Evolutionary conservation across 805 yeast species (phyloP), one percentile per base, ranked within the genome.

Genomic region (Lachancea sp.): DNA sequence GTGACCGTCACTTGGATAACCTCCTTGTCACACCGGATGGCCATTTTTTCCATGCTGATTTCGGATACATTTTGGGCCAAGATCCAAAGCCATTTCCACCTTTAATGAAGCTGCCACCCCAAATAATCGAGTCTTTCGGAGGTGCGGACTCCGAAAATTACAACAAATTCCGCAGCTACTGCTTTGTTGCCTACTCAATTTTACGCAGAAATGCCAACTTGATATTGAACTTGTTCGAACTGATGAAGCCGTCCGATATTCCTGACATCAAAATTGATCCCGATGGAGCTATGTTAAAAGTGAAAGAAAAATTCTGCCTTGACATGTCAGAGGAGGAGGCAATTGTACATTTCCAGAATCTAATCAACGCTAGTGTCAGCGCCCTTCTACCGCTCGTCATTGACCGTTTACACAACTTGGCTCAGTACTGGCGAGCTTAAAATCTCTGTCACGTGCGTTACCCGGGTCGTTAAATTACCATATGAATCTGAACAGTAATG

Each of bases 71-170:
- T 41, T 69, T 93, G 44, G 99, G 99, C 0, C 82, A 90, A 43
- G 99, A 93, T 63, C 99, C 99, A 2, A 93, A 93, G 62, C 98
- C 98, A 12, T 93, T 93, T 67, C 98, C 99, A 12, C 99, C 99
- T 1, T 73, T 91, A 67, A 93, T 93, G 97, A 93, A 93, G 59
- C 69, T 93, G 32, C 99, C 99, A 0, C 93, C 93, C 35, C 99
- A 93, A 65, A 84, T 93, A 15, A 85, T 93, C 35, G 99, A 93
- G 53, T 98, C 97, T 0, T 93, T 93, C 88, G 99, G 99, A 1
- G 99, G 98, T 1, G 75, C 87, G 41, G 74, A 77, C 50, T 88
- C 91, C 41, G 85, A 83, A 36, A 90, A 91, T 62, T 93, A 86
- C 63, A 80, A 81, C 51, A 78, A 84, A 50, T 93, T 93, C 67